Evolutionary conservation across 2,329 filamentous ascomycete genomes (phyloP).

Genomic region (Aspergillus sp.): DNA sequence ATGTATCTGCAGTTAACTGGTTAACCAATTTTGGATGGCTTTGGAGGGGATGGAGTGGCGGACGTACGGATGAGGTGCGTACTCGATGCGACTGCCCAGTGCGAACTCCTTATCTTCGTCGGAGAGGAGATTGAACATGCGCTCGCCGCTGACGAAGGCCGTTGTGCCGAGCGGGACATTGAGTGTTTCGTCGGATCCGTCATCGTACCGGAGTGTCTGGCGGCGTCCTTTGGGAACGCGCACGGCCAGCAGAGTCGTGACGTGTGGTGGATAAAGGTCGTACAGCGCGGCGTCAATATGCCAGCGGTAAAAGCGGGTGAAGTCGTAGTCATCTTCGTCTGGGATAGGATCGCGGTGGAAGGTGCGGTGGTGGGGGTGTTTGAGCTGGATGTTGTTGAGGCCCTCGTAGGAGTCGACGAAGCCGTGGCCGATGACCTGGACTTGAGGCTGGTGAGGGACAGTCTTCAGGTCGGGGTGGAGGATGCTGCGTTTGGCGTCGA

Average conservation of each 20-base stretch:
- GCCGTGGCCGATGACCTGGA: constrained; percentile 78
- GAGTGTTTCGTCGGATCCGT: constrained; percentile 65
- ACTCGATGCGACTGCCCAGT: constrained; percentile 67
- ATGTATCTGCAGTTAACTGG: constrained; percentile 49
- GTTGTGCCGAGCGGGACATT: constrained; percentile 73
- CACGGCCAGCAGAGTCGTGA: constrained; percentile 73
- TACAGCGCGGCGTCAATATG: constrained; percentile 79
- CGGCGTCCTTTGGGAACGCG: constrained; percentile 65
- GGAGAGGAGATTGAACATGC: constrained; percentile 68
- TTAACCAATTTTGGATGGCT: background rate
- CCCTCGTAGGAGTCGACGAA: constrained; percentile 69
- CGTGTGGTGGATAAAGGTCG: constrained; percentile 70
- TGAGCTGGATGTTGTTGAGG: constrained; percentile 64
- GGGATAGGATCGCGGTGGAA: constrained; percentile 69
- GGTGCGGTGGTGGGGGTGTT: constrained; percentile 74
- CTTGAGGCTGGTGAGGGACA: constrained; percentile 75
- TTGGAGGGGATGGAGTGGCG: background rate
- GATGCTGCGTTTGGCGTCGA: constrained; percentile 65
- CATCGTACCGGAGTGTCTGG: constrained; percentile 71
- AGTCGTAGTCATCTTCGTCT: constrained; percentile 57
- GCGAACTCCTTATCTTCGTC: constrained; percentile 67
- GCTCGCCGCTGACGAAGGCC: constrained; percentile 70
- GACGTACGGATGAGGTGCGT: constrained; percentile 68
- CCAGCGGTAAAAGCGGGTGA: constrained; percentile 70
- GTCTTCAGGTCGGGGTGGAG: constrained; percentile 79